Base-by-base conservation (phyloP, 75 land plant genomes). In the Pinus taeda region DNA sequence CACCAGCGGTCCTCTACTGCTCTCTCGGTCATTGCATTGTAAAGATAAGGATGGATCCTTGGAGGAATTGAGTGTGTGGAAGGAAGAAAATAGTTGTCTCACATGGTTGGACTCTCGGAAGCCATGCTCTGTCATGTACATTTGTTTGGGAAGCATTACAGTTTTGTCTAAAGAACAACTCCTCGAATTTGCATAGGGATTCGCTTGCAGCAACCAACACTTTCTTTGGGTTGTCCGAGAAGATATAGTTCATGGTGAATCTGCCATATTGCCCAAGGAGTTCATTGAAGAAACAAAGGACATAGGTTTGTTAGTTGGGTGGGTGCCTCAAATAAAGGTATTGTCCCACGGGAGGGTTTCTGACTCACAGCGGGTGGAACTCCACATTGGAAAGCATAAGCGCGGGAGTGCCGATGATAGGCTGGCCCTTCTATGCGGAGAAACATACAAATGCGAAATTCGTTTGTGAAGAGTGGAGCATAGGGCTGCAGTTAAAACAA, bases 291-390 rank as follows among this genome's bases (percentile, higher is more conserved):
- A 75, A 75, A 33, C 49, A 1, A 62, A 65, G 57, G 90, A 60
- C 18, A 85, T 74, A 29, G 88, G 88, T 3, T 62, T 89, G 21
- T 15, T 93, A 39, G 72, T 90, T 1, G 64, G 69, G 12, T 93
- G 96, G 96, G 95, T 89, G 12, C 93, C 96, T 0, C 93, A 95
- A 58, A 71, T 83, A 6, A 20, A 77, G 71, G 89, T 95, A 3
- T 88, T 93, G 2, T 73, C 79, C 18, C 93, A 95, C 73, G 21
- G 91, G 89, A 22, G 88, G 80, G 3, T 90, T 93, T 75, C 79
- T 93, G 30, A 88, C 90, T 0, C 95, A 90, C 65, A 88, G 93
- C 74, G 95, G 98, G 13, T 93, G 93, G 95, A 95, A 95, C 82
- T 93, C 92, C 36, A 76, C 67, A 0, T 5, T 93, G 61, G 96